phyloP scores from a whole-genome alignment of 1,284 basidiomycete genomes.

The Apiotrichum siamense region DNA sequence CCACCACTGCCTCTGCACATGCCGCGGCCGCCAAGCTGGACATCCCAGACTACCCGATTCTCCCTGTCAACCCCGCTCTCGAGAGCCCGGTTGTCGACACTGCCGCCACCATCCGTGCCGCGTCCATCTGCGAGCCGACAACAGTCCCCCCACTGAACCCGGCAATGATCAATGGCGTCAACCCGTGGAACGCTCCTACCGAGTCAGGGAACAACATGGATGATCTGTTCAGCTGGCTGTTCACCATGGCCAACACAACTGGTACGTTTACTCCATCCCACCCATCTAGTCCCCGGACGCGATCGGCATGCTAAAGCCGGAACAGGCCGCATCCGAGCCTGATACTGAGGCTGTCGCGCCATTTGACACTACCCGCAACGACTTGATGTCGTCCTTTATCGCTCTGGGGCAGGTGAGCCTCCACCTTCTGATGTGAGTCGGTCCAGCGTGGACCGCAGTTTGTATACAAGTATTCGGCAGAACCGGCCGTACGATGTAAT shows the following conservation, averaged over 20 bases:
- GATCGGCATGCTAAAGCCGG: not conserved
- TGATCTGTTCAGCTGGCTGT: constrained; percentile 18
- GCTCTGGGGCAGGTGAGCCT: constrained; percentile 18
- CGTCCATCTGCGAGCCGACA: not conserved
- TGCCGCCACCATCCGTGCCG: not conserved
- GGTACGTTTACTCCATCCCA: not conserved
- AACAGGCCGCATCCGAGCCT: not conserved
- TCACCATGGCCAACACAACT: constrained; percentile 7
- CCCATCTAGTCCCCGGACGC: not conserved
- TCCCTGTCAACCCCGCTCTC: not conserved
- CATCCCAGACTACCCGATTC: not conserved
- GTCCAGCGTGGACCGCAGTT: not conserved
- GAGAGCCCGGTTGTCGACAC: not conserved
- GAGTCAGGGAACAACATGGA: constrained; percentile 10
- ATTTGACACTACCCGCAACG: no score
- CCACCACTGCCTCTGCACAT: not conserved
- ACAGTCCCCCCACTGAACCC: not conserved
- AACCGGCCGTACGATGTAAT: no score
- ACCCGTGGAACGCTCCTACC: not conserved
- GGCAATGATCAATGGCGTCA: not conserved
- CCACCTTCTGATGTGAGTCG: constrained; percentile 23
- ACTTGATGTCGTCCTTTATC: not conserved
- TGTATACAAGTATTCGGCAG: no score
- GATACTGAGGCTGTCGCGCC: not conserved
- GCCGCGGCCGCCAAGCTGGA: not conserved